Evolutionary conservation across 108 stramenopile genomes (phyloP), one percentile per base, ranked within the genome.

Genomic region (Nitzschia putrida): DNA sequence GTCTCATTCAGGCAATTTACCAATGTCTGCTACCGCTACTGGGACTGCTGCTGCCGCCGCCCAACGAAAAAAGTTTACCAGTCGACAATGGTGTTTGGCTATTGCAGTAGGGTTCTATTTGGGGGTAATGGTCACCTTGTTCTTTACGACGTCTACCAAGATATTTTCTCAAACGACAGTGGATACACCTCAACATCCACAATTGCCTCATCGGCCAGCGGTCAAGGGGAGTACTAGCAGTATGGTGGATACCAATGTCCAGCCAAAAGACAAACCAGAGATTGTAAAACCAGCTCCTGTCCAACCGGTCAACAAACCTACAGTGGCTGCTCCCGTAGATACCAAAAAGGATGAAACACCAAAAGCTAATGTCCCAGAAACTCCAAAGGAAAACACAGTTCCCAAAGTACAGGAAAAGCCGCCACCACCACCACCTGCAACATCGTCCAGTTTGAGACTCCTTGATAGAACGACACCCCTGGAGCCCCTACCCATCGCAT

Each of bases 41-140:
- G n/a, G n/a, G n/a, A n/a, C n/a, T n/a, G n/a, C n/a, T n/a, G n/a
- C n/a, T n/a, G 1, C 29, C 4, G 29, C 29, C 29, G 3, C 1
- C 1, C 29, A 34, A 34, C 29, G 29, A 34, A 34, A 34, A 34
- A 34, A 34, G 29, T 34, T 34, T 34, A 3, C 29, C 29, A 34
- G 4, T 34, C 54, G 54, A 13, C 20, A 59, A 41, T 41, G 29
- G n/a, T 16, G 29, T 41, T 8, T 34, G 29, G 58, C 58, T 18
- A 13, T 37, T 16, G 2, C 16, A 1, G 39, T 59, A 3, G 58
- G 58, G 25, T 59, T 59, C 8, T 59, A 59, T 40, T 37, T 59
- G 16, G 58, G 58, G 12, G 58, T 59, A 14, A 59, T 26, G 38
- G 58, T 39, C 2, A 59, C 58, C 8, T 14, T 59, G n/a, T 59